Conservation (phyloP, 352 stramenopile genomes). For the Pythium volutum region DNA sequence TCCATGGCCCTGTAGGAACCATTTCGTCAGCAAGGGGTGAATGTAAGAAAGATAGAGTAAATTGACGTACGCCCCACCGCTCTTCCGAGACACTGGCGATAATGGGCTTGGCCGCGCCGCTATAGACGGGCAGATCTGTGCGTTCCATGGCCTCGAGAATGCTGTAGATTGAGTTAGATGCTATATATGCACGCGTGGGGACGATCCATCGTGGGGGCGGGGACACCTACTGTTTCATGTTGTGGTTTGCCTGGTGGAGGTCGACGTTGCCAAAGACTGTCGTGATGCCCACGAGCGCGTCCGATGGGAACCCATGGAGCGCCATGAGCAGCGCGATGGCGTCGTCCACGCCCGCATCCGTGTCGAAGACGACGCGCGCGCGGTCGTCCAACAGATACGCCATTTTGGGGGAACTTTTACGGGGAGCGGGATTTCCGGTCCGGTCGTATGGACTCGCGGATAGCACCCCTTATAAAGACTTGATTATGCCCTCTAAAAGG, state of each 20-base stretch:
- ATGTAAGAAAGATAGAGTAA: neutral
- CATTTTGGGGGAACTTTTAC: no score
- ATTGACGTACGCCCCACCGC: conserved; percentile 51
- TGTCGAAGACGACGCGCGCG: conserved; percentile 70
- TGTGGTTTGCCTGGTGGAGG: conserved; percentile 78
- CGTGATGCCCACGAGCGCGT: conserved; percentile 62
- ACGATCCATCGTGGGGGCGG: neutral
- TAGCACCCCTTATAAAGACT: neutral
- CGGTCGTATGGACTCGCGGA: neutral
- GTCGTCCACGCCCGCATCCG: conserved; percentile 79
- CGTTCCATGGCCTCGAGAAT: conserved; percentile 57
- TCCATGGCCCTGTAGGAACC: conserved; percentile 47
- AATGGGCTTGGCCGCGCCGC: conserved; percentile 61
- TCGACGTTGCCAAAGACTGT: conserved; percentile 86
- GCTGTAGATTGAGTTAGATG: conserved; percentile 25
- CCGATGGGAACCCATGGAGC: conserved; percentile 54
- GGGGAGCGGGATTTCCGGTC: neutral
- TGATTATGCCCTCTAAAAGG: no score
- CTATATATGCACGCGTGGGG: neutral
- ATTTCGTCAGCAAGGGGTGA: neutral
- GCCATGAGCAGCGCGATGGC: conserved; percentile 71
- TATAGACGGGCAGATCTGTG: conserved; percentile 54
- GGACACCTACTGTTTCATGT: conserved; percentile 59
- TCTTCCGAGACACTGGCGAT: conserved; percentile 60
- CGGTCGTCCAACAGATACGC: conserved; percentile 13